Conservation (phyloP, 768 basidiomycete genomes). For the Neoboletus subvelutipes region DNA sequence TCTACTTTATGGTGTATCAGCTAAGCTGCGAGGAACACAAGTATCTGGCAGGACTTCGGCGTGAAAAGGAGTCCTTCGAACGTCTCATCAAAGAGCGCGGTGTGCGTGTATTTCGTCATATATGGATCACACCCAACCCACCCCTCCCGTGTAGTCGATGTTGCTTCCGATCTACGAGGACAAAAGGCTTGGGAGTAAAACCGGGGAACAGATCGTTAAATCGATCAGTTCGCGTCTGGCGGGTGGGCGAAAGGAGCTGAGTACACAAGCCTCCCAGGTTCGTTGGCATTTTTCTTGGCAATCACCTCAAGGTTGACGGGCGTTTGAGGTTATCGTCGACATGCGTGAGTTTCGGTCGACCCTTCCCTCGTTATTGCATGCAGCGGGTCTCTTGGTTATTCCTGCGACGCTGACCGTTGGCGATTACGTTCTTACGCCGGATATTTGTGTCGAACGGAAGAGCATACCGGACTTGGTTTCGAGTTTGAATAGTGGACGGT, state of each 20-base stretch:
- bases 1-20: conserved; percentile 95
- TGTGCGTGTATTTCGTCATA: conserved; percentile 47
- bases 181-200: conserved; percentile 37
- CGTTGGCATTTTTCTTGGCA: background rate
- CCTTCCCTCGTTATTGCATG: conserved; percentile 86
- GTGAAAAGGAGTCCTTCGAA: conserved; percentile 94
- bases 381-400: conserved; percentile 72
- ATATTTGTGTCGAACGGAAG: conserved; percentile 96
- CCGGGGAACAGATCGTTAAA: conserved; percentile 63
- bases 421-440: conserved; percentile 93
- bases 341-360: conserved; percentile 96
- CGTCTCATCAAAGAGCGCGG: conserved; percentile 88
- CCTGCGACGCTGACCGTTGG: conserved; percentile 93
- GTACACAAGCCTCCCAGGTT: conserved; percentile 64
- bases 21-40: conserved; percentile 95
- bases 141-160: conserved; percentile 65
- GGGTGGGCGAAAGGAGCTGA: conserved; percentile 74
- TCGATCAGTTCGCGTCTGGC: conserved; percentile 84
- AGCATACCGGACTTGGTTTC: conserved; percentile 89
- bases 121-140: background rate
- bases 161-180: conserved; percentile 79
- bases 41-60: conserved; percentile 83
- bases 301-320: background rate
- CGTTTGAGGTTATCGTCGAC: conserved; percentile 83
- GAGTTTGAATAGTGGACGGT: conserved; percentile 89